phyloP scores from a whole-genome alignment of 352 stramenopile species.

The Phytopythium boreale region DNA sequence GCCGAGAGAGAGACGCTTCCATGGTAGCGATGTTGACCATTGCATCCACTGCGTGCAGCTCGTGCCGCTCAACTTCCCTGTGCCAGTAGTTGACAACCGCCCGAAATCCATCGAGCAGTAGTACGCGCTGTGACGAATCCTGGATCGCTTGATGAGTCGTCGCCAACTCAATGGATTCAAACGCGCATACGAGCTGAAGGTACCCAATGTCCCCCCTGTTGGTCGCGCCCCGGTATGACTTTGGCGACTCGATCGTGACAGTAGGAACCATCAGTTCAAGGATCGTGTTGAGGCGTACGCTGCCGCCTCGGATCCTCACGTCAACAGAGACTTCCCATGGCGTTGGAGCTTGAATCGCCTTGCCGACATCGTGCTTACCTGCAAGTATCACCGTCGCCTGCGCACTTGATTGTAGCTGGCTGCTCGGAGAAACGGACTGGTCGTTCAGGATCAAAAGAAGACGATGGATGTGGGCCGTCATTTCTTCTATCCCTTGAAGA shows the following conservation, averaged over 20 bases:
- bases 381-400: neutral
- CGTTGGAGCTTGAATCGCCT: conserved; percentile 12
- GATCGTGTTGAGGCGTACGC: conserved; percentile 26
- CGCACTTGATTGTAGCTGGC: neutral
- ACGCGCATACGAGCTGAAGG: neutral
- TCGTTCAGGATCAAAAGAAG: neutral
- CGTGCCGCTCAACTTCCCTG: conserved; percentile 10
- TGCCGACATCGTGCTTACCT: neutral
- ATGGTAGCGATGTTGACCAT: conserved; percentile 20
- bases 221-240: conserved; percentile 5
- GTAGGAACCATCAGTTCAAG: conserved; percentile 20
- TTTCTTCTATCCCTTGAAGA: conserved; percentile 14
- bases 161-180: neutral
- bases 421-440: too few relatives aligned
- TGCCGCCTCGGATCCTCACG: conserved; percentile 20
- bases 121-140: neutral
- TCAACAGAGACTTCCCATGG: conserved; percentile 24
- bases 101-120: conserved; percentile 14
- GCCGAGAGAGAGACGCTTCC: conserved; percentile 20
- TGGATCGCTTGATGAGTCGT: neutral
- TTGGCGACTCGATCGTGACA: conserved; percentile 20
- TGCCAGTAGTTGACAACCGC: conserved; percentile 21
- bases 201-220: conserved; percentile 1
- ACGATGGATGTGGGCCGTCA: neutral
- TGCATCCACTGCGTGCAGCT: conserved; percentile 17